phyloP scores from a whole-genome alignment of 2,329 filamentous ascomycete species.

The Botrytis hyacinthi region DNA sequence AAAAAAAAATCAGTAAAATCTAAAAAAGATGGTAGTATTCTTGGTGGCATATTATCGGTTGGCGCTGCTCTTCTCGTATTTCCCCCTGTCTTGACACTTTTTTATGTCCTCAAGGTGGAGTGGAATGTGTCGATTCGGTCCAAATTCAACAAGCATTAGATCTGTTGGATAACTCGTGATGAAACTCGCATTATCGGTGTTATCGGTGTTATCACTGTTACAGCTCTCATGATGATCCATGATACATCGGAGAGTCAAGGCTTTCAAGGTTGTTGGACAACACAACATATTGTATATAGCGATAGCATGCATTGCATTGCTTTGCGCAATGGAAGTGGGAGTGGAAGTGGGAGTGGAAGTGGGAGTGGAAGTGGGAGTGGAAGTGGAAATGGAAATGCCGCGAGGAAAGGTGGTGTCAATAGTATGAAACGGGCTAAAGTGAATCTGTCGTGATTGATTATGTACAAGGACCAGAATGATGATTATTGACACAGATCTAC shows the following conservation, averaged over 20 bases:
- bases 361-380: neutral
- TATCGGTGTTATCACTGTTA: neutral
- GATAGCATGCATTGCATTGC: neutral
- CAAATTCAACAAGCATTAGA: neutral
- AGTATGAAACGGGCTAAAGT: neutral
- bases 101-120: neutral
- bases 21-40: neutral
- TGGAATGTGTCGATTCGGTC: neutral
- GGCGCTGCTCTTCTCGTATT: constrained; percentile 2
- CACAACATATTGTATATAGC: neutral
- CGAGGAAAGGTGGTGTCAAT: neutral
- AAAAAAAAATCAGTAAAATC: too few relatives aligned
- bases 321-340: neutral
- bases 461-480: neutral
- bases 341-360: neutral
- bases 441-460: neutral
- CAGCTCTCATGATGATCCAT: neutral
- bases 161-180: constrained; percentile 5
- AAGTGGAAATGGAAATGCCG: neutral
- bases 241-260: neutral
- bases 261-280: neutral
- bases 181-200: neutral
- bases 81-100: neutral
- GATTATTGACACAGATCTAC: neutral
- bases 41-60: constrained; percentile 4